phyloP scores from a whole-genome alignment of 176 grass and related monocot genomes.

The Pontederia paniculata region DNA sequence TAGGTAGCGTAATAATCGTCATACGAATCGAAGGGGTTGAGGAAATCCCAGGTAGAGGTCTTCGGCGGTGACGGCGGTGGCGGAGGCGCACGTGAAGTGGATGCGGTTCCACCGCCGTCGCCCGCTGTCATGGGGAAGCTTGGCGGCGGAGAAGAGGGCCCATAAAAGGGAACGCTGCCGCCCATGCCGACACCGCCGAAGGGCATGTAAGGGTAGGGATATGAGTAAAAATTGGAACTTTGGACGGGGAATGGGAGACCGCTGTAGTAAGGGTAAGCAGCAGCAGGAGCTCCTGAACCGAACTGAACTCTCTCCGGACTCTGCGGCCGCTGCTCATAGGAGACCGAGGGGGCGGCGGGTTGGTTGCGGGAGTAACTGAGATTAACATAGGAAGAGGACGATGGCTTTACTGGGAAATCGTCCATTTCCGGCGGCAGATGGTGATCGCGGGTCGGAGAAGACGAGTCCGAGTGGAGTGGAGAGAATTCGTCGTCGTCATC shows the following conservation, averaged over 20 bases:
- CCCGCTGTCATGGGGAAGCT: conserved; percentile 6
- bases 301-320: conserved; percentile 3
- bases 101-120: neutral
- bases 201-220: conserved; percentile 23
- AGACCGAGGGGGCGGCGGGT: conserved; percentile 8
- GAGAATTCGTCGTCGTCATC: neutral
- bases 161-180: conserved; percentile 16
- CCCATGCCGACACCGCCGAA: conserved; percentile 8
- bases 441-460: conserved; percentile 2
- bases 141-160: conserved; percentile 19
- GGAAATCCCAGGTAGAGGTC: conserved; percentile 88
- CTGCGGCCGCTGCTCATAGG: conserved; percentile 17
- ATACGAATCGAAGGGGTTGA: conserved; percentile 80
- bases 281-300: neutral
- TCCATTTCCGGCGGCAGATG: neutral
- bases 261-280: conserved; percentile 13
- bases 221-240: conserved; percentile 29
- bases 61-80: conserved; percentile 57
- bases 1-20: conserved; percentile 61
- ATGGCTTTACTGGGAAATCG: conserved; percentile 1
- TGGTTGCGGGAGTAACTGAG: conserved; percentile 29
- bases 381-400: conserved; percentile 16
- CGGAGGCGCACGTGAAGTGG: conserved; percentile 8
- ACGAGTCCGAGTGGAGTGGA: conserved; percentile 1
- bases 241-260: neutral